Percentiles rank a stretch among this genome's conserved stretches.
phyloP scores from a whole-genome alignment of 2,329 filamentous ascomycete genomes.

The Nemania sp. region DNA sequence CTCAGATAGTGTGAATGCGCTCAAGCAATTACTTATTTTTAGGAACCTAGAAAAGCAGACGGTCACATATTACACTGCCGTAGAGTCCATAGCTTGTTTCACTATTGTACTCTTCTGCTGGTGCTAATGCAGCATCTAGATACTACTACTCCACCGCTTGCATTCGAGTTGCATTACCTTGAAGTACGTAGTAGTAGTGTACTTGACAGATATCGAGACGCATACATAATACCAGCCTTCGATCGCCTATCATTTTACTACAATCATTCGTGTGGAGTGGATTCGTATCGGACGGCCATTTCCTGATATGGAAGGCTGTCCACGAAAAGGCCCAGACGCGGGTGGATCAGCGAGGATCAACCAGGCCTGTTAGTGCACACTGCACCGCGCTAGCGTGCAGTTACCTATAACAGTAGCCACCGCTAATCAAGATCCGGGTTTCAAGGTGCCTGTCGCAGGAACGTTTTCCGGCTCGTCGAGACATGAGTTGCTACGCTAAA shows the following conservation, averaged over 20 bases:
- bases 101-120: constrained; percentile 34
- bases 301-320: constrained; percentile 21
- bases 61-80: constrained; percentile 13
- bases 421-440: constrained; percentile 29
- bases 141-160: constrained; percentile 13
- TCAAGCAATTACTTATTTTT: constrained; percentile 18
- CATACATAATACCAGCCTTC: neutral
- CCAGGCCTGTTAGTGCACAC: too few species aligned
- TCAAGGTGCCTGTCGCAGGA: constrained; percentile 31
- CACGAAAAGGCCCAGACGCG: constrained; percentile 14
- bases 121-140: constrained; percentile 22
- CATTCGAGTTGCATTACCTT: constrained; percentile 9
- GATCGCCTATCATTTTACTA: constrained; percentile 20
- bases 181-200: neutral
- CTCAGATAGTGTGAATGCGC: neutral
- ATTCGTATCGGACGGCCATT: constrained; percentile 16
- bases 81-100: constrained; percentile 32
- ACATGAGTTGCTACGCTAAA: constrained; percentile 9
- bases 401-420: too few species aligned
- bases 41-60: constrained; percentile 12
- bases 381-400: too few species aligned
- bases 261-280: constrained; percentile 14
- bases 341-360: constrained; percentile 29
- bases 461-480: constrained; percentile 36
- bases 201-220: constrained; percentile 11